phyloP scores from a whole-genome alignment of 2,329 filamentous ascomycete species.

The Botrytis sinoallii region DNA sequence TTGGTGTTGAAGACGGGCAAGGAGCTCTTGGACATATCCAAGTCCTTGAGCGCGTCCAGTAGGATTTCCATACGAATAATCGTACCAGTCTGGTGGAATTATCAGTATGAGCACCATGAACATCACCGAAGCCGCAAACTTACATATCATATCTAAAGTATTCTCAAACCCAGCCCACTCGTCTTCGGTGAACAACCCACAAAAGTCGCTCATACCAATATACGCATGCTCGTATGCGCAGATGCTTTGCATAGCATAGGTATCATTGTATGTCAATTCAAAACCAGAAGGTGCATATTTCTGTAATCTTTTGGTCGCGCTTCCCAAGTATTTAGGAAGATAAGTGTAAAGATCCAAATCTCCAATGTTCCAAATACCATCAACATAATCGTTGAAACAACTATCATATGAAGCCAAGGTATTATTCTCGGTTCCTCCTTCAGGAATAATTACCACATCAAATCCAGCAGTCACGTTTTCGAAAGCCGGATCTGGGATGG shows the following conservation, averaged over 20 bases:
- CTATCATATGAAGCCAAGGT: constrained; percentile 51
- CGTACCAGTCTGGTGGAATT: constrained; percentile 51
- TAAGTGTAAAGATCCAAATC: constrained; percentile 45
- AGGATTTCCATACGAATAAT: constrained; percentile 73
- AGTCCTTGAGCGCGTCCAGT: constrained; percentile 81
- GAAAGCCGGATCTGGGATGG: constrained; percentile 41
- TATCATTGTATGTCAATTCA: constrained; percentile 48
- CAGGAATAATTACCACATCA: constrained; percentile 50
- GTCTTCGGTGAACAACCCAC: constrained; percentile 50
- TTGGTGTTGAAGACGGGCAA: constrained; percentile 67
- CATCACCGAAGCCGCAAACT: constrained; percentile 32
- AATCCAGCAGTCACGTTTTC: constrained; percentile 43
- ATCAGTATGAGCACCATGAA: not conserved
- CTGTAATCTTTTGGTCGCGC: constrained; percentile 47
- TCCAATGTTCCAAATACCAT: constrained; percentile 36
- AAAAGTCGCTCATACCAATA: constrained; percentile 51
- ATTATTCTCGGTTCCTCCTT: constrained; percentile 50
- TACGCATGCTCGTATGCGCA: constrained; percentile 54
- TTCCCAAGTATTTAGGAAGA: constrained; percentile 45
- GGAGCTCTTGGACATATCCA: constrained; percentile 80
- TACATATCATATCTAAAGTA: constrained; percentile 51
- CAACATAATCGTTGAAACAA: constrained; percentile 43
- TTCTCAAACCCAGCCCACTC: constrained; percentile 55
- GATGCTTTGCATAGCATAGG: constrained; percentile 50
- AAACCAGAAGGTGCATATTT: constrained; percentile 47